These are phyloP conservation scores for Saccharomyces eubayanus DNA, from an alignment of 805 yeast genomes.

Conservation along the genomic window DNA sequence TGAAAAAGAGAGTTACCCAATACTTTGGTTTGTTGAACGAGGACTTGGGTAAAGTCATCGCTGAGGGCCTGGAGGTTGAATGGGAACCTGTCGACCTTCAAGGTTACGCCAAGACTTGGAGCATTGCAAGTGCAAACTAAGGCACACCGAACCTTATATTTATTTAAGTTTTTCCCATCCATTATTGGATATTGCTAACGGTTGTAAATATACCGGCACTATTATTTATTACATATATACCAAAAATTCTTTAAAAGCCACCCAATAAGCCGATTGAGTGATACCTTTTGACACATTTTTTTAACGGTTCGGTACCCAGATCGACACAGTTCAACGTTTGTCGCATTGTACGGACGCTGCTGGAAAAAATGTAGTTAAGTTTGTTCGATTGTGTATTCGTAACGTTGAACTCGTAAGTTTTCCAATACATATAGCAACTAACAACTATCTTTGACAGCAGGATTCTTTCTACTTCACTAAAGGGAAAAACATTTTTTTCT, in stretches of 20 bases:
- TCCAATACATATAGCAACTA: background rate
- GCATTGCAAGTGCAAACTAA: conserved; percentile 13
- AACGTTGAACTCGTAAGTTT: background rate
- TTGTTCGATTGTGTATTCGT: background rate
- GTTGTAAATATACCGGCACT: background rate
- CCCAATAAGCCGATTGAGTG: background rate
- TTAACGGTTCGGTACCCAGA: background rate
- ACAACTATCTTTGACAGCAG: background rate
- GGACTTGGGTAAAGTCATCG: conserved; percentile 35
- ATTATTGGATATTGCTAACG: too few relatives aligned
- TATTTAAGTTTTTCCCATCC: background rate
- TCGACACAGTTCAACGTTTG: background rate
- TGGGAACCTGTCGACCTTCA: conserved; percentile 31
- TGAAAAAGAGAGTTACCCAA: conserved; percentile 35
- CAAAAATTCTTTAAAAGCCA: background rate
- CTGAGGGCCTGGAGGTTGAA: conserved; percentile 35
- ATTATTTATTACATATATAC: background rate
- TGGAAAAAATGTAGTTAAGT: background rate
- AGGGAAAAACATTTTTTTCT: background rate
- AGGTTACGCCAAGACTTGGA: conserved; percentile 29
- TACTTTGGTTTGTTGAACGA: conserved; percentile 37
- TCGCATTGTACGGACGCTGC: background rate
- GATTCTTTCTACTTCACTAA: background rate
- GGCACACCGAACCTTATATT: background rate
- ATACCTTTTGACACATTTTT: background rate